Base-by-base conservation (phyloP, 495 filamentous ascomycete genomes). In the Extremus antarcticus region DNA sequence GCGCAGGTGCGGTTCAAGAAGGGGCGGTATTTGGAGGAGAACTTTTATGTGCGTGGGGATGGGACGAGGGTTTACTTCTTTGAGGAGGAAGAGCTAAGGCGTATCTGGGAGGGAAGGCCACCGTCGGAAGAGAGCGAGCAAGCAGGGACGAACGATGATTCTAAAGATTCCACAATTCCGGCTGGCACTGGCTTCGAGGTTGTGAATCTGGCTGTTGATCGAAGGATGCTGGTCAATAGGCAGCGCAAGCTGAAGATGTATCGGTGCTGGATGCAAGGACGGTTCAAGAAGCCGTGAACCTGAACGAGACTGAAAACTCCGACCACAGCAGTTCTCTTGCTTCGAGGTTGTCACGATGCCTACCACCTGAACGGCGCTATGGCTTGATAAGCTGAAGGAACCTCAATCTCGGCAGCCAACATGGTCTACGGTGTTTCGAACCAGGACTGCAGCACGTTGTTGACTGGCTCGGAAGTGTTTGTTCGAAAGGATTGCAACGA, bases 31-130 rank as follows among this genome's bases (percentile, higher is more conserved):
- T 73, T 98, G 66, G 85, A 85, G 50, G 92, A 96, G 73, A 97
- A 95, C 65, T 98, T 97, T 60, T 98, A 98, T 69, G 83, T 95
- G 32, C 75, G 92, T 13, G 92, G 92, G 3, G 92, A 98, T 65
- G 92, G 92, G 2, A 98, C 92, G 8, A 81, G 92, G 21, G 92
- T 98, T 7, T 98, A 96, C 68, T 98, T 98, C 69, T 97, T 98
- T 63, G 89, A 94, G 29, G 76, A 81, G 67, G 83, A 89, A 22
- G 84, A 98, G 68, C 70, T 98, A 57, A 74, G 76, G 32, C 64
- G 79, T 35, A 90, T 96, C 53, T 98, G 91, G 86, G 71, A 76
- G n/a, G 77, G 71, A 0, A 49, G 55, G n/a, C 15, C 21, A 1
- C 45, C 24, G 17, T 23, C 24, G 25, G 45, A 65, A n/a, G 41